Evolutionary conservation across 768 basidiomycete species (phyloP).

Genomic region (Serendipita sp.): DNA sequence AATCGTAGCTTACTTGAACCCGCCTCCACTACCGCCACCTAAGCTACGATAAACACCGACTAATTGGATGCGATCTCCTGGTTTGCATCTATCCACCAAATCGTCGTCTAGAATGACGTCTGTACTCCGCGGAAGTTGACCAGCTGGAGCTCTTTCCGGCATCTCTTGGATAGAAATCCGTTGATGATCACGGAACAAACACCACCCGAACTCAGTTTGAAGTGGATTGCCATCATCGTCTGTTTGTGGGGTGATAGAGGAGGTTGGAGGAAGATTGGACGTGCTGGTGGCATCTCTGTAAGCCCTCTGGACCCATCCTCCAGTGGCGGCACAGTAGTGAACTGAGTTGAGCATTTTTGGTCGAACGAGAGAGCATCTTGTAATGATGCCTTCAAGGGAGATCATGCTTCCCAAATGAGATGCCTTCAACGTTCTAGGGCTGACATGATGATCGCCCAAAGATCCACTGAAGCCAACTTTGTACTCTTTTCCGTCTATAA

Average conservation of each 20-base stretch:
- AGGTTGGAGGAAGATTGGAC: slow-evolving; percentile 70
- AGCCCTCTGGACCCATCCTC: slow-evolving; percentile 66
- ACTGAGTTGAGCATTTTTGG: slow-evolving; percentile 97
- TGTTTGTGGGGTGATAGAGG: slow-evolving; percentile 73
- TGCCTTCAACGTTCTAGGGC: slow-evolving; percentile 78
- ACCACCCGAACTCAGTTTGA: slow-evolving; percentile 83
- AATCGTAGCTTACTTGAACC: slow-evolving; percentile 64
- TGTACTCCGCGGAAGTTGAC: slow-evolving; percentile 88
- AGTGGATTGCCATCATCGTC: slow-evolving; percentile 80
- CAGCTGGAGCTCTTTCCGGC: slow-evolving; percentile 96
- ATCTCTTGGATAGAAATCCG: slow-evolving; percentile 98
- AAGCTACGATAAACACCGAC: slow-evolving; percentile 91
- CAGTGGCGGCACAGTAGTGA: slow-evolving; percentile 84
- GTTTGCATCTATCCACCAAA: slow-evolving; percentile 92
- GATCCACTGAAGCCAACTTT: slow-evolving; percentile 87
- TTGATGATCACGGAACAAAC: slow-evolving; percentile 90
- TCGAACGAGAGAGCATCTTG: slow-evolving; percentile 90
- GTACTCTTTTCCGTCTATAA: slow-evolving; percentile 62
- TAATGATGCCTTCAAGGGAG: slow-evolving; percentile 93
- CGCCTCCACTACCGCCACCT: slow-evolving; percentile 75
- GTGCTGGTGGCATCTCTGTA: slow-evolving; percentile 88
- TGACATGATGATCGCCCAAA: slow-evolving; percentile 96
- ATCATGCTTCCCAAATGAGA: slow-evolving; percentile 91
- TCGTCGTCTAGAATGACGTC: slow-evolving; percentile 95
- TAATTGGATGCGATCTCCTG: slow-evolving; percentile 91